phyloP scores from a whole-genome alignment of 164 flowering plant species.

The Vitis riparia region DNA sequence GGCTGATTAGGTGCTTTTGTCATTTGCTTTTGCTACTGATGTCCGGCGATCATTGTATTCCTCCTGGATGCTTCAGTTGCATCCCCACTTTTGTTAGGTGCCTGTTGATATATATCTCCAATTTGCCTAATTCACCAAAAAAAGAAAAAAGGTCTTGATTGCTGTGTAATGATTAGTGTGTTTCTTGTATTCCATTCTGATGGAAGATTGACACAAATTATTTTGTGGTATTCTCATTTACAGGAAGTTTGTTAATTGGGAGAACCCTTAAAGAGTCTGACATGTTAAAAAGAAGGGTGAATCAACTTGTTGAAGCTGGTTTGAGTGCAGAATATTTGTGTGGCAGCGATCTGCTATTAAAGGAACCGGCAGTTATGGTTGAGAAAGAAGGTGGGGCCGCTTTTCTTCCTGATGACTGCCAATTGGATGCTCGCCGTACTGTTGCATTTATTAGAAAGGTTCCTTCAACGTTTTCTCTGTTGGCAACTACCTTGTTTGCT shows the following conservation, averaged over 20 bases:
- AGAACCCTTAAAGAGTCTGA: constrained; percentile 47
- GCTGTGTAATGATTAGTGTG: too few species aligned
- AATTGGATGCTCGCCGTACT: constrained; percentile 63
- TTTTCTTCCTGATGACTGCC: constrained; percentile 67
- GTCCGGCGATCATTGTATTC: too few species aligned
- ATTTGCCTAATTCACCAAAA: too few species aligned
- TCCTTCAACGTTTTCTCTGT: not conserved
- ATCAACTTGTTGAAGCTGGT: constrained; percentile 57
- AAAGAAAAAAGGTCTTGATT: too few species aligned
- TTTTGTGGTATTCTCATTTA: not conserved
- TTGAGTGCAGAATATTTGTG: constrained; percentile 59
- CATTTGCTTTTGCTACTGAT: too few species aligned
- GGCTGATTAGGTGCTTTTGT: too few species aligned
- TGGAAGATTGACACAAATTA: not conserved
- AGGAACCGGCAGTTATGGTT: constrained; percentile 61
- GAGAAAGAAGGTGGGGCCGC: constrained; percentile 59
- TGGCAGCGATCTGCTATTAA: constrained; percentile 36
- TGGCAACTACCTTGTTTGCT: not conserved
- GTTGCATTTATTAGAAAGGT: constrained; percentile 77
- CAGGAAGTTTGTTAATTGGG: constrained; percentile 79
- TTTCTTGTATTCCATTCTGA: constrained; percentile 5
- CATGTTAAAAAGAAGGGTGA: constrained; percentile 41
- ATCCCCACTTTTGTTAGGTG: too few species aligned
- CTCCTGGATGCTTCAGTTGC: too few species aligned
- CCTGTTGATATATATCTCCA: too few species aligned